A percentile compares a stretch with the other conserved stretches of the same genome.
phyloP scores from a whole-genome alignment of 768 basidiomycete species.

The Mycena latifolia region DNA sequence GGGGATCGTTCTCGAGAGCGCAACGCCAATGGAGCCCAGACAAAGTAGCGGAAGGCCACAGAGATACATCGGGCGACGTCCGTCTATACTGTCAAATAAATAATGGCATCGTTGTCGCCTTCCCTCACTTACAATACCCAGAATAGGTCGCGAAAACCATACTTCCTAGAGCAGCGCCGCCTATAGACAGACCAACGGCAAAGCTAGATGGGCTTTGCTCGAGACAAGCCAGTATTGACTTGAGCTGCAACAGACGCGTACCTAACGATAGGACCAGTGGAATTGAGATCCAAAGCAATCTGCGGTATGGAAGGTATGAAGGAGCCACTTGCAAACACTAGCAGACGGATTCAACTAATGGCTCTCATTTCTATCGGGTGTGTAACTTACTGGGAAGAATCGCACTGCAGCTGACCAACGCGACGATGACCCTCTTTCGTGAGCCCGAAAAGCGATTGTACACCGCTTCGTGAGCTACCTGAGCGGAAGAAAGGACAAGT shows the following conservation, averaged over 20 bases:
- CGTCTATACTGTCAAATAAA: conserved; percentile 53
- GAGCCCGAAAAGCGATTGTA: conserved; percentile 61
- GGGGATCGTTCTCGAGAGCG: conserved; percentile 47
- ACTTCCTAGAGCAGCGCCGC: conserved; percentile 56
- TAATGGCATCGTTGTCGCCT: not conserved
- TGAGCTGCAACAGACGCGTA: conserved; percentile 30
- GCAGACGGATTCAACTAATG: too few relatives aligned
- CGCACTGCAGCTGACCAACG: conserved; percentile 64
- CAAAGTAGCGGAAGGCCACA: conserved; percentile 62
- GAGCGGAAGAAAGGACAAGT: conserved; percentile 29
- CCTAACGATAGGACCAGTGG: conserved; percentile 59
- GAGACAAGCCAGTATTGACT: not conserved
- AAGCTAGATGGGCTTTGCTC: conserved; percentile 45
- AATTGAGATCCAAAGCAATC: conserved; percentile 60
- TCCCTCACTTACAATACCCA: conserved; percentile 55
- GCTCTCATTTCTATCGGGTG: too few relatives aligned
- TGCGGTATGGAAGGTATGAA: conserved; percentile 69
- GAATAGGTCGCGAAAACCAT: conserved; percentile 65
- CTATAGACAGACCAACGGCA: conserved; percentile 62
- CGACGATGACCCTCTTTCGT: conserved; percentile 61
- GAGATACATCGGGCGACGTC: conserved; percentile 63
- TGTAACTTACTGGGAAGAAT: conserved; percentile 62
- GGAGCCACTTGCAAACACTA: conserved; percentile 62
- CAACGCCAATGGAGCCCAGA: conserved; percentile 63
- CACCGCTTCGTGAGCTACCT: conserved; percentile 39